A percentile compares a stretch with the other conserved stretches of the same genome.
These are phyloP conservation scores for Nicotiana undulata DNA, from an alignment of 257 asterid species.

Conservation along the genomic window DNA sequence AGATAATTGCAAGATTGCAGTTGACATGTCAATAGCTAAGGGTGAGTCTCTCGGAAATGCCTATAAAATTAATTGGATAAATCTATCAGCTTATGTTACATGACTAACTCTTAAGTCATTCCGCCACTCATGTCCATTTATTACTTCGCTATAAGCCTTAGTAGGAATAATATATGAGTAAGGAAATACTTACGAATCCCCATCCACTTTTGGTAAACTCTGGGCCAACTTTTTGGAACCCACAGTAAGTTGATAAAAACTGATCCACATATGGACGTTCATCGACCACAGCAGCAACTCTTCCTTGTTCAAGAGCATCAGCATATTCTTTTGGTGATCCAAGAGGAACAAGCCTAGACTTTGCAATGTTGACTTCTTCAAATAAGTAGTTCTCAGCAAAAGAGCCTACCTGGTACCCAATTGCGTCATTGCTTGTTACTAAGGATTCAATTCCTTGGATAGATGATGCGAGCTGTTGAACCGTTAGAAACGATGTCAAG, in stretches of 20 bases:
- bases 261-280: slow-evolving; percentile 66
- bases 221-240: slow-evolving; percentile 51
- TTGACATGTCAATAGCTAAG: slow-evolving; percentile 29
- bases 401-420: slow-evolving; percentile 75
- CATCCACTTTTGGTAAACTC: slow-evolving; percentile 71
- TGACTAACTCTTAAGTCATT: background rate
- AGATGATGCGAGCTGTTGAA: slow-evolving; percentile 60
- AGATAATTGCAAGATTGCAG: slow-evolving; percentile 23
- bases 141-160: background rate
- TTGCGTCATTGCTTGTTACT: slow-evolving; percentile 46
- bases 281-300: slow-evolving; percentile 65
- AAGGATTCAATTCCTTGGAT: slow-evolving; percentile 67
- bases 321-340: slow-evolving; percentile 70
- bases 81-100: background rate
- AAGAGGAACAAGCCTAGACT: slow-evolving; percentile 63
- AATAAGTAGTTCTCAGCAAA: slow-evolving; percentile 54
- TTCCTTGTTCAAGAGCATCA: slow-evolving; percentile 42
- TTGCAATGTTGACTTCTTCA: slow-evolving; percentile 59
- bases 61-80: slow-evolving; percentile 5
- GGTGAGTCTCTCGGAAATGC: slow-evolving; percentile 36
- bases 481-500: slow-evolving; percentile 72
- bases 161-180: background rate
- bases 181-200: slow-evolving; percentile 65
- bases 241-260: slow-evolving; percentile 57
- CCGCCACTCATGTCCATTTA: background rate